Conservation (phyloP, 345 rosid genomes). For the Eucalyptus caleyi region DNA sequence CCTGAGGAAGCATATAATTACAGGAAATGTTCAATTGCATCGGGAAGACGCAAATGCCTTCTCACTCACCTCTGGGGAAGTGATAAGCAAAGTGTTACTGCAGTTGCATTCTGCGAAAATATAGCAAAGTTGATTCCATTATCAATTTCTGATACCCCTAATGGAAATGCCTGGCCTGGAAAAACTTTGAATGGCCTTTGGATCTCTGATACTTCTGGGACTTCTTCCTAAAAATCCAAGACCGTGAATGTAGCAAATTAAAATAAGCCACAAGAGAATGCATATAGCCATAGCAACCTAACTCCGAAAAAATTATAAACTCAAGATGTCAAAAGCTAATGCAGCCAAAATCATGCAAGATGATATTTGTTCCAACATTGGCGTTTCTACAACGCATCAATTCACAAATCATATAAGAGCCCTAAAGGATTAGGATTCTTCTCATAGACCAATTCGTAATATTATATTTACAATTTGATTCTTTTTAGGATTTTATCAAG, state of each 20-base stretch:
- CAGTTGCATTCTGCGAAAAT: slow-evolving; percentile 74
- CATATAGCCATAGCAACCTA: neutral
- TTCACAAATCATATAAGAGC: neutral
- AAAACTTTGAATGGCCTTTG: slow-evolving; percentile 25
- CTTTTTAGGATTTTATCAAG: neutral
- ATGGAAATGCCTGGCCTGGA: slow-evolving; percentile 67
- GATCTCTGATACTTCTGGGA: slow-evolving; percentile 21
- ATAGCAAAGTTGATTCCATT: slow-evolving; percentile 78
- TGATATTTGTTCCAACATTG: neutral
- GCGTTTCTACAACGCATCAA: neutral
- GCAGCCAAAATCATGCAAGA: neutral
- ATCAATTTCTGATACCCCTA: slow-evolving; percentile 70
- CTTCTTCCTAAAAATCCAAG: slow-evolving; percentile 36
- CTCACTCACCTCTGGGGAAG: slow-evolving; percentile 45
- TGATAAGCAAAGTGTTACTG: slow-evolving; percentile 71
- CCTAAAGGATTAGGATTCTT: neutral
- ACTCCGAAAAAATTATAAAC: neutral
- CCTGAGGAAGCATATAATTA: neutral
- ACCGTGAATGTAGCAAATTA: neutral
- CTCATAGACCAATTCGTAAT: neutral
- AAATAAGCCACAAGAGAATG: neutral
- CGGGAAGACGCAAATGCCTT: neutral
- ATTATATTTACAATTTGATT: neutral
- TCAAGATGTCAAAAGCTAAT: neutral
- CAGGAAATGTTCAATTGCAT: neutral